Base-by-base conservation (phyloP, 1,139 yeast genomes). In the Taiozyma sp. region DNA sequence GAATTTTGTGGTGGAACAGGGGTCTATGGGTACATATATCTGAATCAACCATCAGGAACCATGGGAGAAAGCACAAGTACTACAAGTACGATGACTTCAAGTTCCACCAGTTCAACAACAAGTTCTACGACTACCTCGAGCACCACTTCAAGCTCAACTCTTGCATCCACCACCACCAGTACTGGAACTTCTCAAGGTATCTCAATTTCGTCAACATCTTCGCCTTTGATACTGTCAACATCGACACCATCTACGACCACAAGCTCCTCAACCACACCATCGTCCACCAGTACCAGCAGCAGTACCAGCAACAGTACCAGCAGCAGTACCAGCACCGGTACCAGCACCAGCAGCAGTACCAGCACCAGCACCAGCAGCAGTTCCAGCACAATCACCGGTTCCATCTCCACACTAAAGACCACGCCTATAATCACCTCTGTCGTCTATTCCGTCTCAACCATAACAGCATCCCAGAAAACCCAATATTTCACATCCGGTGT, bases 1-100 rank as follows among this genome's bases (percentile, higher is more conserved):
- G 64, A 61, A 16, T 35, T 47, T 6, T 61, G 64, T 52, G 63
- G 57, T 6, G 58, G 61, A 6, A 43, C 45, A 45, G 62, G 57
- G 1, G 30, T 21, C 10, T 61, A 28, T 50, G 64, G 62, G 1
- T 61, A 61, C 42, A 54, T 61, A 16, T 51, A 50, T 10, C 21
- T 55, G 8, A 39, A 29, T 11, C 44, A 46, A 32, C 50, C 55
- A 8, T 28, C 42, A 13, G 50, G 50, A 7, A 46, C 54, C 6
- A 28, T 42, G 5, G 41, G 39, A 3, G 47, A 37, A 9, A 43
- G 41, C 14, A 6, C 41, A 4, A 37, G 24, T 19, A 19, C 24
- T 9, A 19, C 41, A 7, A 37, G 35, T 32, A 32, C 9, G 19
- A n/a, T 7, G 8, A 32, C n/a, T n/a, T n/a, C 35, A 6, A n/a